Conservation (phyloP, 2,329 filamentous ascomycete species). For the Colletotrichum nymphaeae region DNA sequence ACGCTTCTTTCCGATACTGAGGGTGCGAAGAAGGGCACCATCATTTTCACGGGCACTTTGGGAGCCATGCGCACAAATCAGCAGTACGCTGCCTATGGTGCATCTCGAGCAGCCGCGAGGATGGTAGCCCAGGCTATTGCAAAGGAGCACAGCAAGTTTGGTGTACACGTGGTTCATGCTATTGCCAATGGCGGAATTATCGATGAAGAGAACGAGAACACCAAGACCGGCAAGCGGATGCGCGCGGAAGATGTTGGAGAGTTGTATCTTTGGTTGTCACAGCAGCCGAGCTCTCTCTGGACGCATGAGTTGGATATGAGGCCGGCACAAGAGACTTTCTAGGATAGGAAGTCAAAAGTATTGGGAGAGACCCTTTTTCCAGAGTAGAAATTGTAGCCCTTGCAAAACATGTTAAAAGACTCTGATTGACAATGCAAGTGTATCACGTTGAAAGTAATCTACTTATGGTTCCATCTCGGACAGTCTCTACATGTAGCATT, state of each 20-base stretch:
- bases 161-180: constrained; percentile 69
- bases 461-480: too few species aligned
- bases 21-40: constrained; percentile 64
- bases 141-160: constrained; percentile 66
- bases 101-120: constrained; percentile 60
- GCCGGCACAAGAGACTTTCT: constrained; percentile 35
- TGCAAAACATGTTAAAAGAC: too few species aligned
- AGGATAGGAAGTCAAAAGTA: not conserved
- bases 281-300: constrained; percentile 36
- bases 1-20: constrained; percentile 54
- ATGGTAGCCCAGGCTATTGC: constrained; percentile 67
- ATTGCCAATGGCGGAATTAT: constrained; percentile 66
- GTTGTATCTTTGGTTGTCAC: constrained; percentile 60
- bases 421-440: too few species aligned
- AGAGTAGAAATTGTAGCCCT: too few species aligned
- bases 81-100: constrained; percentile 66
- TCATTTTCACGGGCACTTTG: constrained; percentile 68
- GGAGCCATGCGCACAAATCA: constrained; percentile 65
- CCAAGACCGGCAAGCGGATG: constrained; percentile 64
- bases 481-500: too few species aligned
- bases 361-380: not conserved
- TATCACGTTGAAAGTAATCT: too few species aligned
- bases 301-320: constrained; percentile 34
- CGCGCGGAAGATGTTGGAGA: constrained; percentile 68
- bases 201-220: constrained; percentile 61